phyloP scores from a whole-genome alignment of 2,329 filamentous ascomycete species.

The Torrubiella hemipterigena region DNA sequence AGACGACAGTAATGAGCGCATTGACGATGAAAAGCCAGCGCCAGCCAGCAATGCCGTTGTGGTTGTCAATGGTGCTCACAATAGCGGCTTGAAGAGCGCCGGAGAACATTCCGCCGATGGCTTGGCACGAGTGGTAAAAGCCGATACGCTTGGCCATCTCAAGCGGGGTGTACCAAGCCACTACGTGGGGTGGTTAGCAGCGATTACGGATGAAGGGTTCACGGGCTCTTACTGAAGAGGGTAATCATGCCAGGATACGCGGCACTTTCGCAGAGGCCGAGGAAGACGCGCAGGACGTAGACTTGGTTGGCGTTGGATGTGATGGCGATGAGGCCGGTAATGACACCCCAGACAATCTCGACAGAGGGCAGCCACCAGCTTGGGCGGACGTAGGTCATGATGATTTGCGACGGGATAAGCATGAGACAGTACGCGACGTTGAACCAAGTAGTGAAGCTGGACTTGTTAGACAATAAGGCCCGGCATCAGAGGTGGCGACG shows the following conservation, averaged over 20 bases:
- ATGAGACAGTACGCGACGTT: constrained; percentile 46
- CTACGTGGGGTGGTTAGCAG: constrained; percentile 8
- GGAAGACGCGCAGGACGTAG: constrained; percentile 25
- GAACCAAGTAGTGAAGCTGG: constrained; percentile 31
- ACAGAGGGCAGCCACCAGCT: constrained; percentile 24
- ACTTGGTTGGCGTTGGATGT: constrained; percentile 21
- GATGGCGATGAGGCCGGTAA: constrained; percentile 17
- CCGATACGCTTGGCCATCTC: constrained; percentile 28
- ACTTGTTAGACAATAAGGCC: neutral
- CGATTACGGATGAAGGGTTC: too few species aligned
- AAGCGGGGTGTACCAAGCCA: constrained; percentile 27
- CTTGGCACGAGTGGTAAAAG: constrained; percentile 28
- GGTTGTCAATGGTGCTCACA: constrained; percentile 24
- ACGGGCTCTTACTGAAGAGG: constrained; percentile 15
- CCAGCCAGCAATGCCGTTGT: constrained; percentile 25
- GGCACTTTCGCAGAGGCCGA: constrained; percentile 23
- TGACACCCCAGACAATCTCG: constrained; percentile 17
- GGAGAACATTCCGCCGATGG: constrained; percentile 27
- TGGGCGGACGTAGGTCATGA: constrained; percentile 23
- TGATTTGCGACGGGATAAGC: constrained; percentile 23
- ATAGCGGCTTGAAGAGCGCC: constrained; percentile 30
- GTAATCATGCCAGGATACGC: constrained; percentile 24
- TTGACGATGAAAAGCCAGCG: constrained; percentile 35
- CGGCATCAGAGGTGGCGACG: neutral
- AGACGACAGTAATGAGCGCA: constrained; percentile 21